A percentile compares a stretch with the other conserved stretches of the same genome.
Conservation (phyloP, 1,284 basidiomycete genomes). For the Pascua sp. region DNA sequence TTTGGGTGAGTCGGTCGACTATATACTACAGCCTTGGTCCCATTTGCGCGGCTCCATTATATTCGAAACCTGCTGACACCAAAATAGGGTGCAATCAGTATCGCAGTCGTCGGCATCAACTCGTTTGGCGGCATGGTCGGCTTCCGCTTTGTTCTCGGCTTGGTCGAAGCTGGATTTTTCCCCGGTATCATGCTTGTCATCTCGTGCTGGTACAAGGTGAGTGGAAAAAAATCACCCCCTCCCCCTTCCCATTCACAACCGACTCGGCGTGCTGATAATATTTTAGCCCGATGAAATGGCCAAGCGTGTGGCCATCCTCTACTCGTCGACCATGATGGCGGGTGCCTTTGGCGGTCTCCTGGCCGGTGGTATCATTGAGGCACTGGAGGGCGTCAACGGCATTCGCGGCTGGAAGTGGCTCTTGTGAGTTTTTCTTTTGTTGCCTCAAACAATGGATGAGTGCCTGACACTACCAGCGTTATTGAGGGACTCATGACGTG, state of each 20-base stretch:
- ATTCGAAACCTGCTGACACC: too few species aligned
- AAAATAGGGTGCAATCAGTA: conserved; percentile 28
- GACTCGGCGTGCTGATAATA: neutral
- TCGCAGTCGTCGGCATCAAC: conserved; percentile 42
- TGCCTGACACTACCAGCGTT: conserved; percentile 18
- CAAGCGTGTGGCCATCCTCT: conserved; percentile 34
- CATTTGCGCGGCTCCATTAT: too few species aligned
- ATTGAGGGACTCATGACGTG: conserved; percentile 45
- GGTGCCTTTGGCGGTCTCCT: conserved; percentile 45
- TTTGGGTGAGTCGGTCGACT: conserved; percentile 23
- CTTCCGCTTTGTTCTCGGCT: conserved; percentile 47
- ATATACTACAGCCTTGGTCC: conserved; percentile 17
- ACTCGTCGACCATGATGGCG: conserved; percentile 38
- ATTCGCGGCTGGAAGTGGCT: conserved; percentile 45
- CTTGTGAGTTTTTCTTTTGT: conserved; percentile 16
- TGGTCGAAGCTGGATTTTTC: conserved; percentile 30
- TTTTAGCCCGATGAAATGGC: conserved; percentile 27
- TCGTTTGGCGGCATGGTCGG: conserved; percentile 44
- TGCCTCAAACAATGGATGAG: too few species aligned
- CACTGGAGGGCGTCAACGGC: conserved; percentile 28
- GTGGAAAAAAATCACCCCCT: too few species aligned
- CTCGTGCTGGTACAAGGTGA: conserved; percentile 21
- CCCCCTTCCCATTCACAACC: too few species aligned
- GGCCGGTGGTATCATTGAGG: conserved; percentile 39
- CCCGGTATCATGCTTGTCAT: conserved; percentile 21